Evolutionary conservation across 1,284 basidiomycete genomes (phyloP).

Genomic region (Irpex lacteus): DNA sequence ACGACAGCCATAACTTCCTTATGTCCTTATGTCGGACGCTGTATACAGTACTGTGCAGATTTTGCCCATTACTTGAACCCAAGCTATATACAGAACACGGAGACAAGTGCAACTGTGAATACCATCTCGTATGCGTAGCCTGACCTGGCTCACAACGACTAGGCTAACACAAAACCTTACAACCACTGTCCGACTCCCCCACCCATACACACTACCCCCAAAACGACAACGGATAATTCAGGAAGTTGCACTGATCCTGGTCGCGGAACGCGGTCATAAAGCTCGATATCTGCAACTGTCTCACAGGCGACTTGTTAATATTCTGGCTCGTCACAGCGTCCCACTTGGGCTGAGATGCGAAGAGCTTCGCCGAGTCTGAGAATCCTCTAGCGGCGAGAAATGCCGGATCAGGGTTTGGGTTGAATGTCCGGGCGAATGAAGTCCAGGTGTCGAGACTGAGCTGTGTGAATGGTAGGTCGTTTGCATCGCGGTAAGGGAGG

Average conservation of each 20-base stretch:
- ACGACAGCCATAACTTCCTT: too few species aligned
- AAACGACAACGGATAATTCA: conserved; percentile 17
- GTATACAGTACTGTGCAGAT: too few species aligned
- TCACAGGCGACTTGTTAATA: conserved; percentile 18
- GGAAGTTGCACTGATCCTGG: conserved; percentile 26
- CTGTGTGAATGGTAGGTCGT: conserved; percentile 37
- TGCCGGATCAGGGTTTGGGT: conserved; percentile 37
- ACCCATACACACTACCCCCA: conserved; percentile 14
- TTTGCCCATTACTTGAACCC: too few species aligned
- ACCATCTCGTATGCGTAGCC: neutral
- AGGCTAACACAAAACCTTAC: too few species aligned
- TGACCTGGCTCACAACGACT: too few species aligned
- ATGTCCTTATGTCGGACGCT: too few species aligned
- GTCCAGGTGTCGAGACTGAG: conserved; percentile 36
- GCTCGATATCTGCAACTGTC: conserved; percentile 26
- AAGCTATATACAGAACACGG: too few species aligned
- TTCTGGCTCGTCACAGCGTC: conserved; percentile 22
- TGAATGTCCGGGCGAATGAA: conserved; percentile 36
- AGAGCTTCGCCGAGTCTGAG: conserved; percentile 19
- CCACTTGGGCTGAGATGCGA: conserved; percentile 23
- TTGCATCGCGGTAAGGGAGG: conserved; percentile 35
- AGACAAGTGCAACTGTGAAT: neutral
- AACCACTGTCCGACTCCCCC: too few species aligned
- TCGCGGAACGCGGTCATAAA: conserved; percentile 25
- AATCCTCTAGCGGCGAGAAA: conserved; percentile 34